These are phyloP conservation scores for Aureobasidium sp. DNA, from an alignment of 2,329 filamentous ascomycete species.

Conservation along the genomic window DNA sequence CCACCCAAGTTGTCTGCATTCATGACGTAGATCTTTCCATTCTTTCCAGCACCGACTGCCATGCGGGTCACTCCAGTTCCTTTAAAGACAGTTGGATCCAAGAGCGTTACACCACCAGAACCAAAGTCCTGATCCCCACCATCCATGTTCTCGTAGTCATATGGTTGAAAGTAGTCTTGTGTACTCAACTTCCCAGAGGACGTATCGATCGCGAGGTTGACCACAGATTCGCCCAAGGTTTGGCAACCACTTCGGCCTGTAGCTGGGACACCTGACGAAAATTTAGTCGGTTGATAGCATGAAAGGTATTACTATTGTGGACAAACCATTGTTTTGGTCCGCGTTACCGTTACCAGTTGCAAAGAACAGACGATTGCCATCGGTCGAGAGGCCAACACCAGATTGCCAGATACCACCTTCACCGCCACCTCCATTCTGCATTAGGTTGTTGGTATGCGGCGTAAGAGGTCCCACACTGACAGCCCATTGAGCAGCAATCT, in stretches of 20 bases:
- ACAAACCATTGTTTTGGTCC: slow-evolving; percentile 22
- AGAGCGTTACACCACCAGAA: slow-evolving; percentile 14
- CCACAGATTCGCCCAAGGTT: slow-evolving; percentile 26
- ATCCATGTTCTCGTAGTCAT: slow-evolving; percentile 45
- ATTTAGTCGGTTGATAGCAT: background rate
- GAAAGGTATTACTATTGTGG: background rate
- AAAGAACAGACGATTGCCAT: slow-evolving; percentile 26
- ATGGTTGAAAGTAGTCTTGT: slow-evolving; percentile 50
- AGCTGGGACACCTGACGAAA: slow-evolving; percentile 21
- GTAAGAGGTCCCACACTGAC: slow-evolving; percentile 21
- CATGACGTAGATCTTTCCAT: slow-evolving; percentile 25
- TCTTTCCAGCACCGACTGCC: slow-evolving; percentile 28
- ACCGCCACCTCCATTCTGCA: slow-evolving; percentile 20
- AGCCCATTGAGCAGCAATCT: slow-evolving; percentile 23
- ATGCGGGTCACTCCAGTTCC: slow-evolving; percentile 23
- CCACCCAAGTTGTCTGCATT: slow-evolving; percentile 25
- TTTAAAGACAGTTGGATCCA: slow-evolving; percentile 22
- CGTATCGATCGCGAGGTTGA: slow-evolving; percentile 21
- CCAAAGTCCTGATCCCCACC: slow-evolving; percentile 47
- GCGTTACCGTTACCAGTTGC: slow-evolving; percentile 27
- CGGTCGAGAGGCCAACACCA: slow-evolving; percentile 27
- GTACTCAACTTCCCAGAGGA: slow-evolving; percentile 40
- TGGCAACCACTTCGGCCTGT: slow-evolving; percentile 23
- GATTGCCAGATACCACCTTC: slow-evolving; percentile 26
- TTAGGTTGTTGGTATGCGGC: slow-evolving; percentile 3